Conservation (phyloP, 1,284 basidiomycete species). For the Xerocomus nothofagi region DNA sequence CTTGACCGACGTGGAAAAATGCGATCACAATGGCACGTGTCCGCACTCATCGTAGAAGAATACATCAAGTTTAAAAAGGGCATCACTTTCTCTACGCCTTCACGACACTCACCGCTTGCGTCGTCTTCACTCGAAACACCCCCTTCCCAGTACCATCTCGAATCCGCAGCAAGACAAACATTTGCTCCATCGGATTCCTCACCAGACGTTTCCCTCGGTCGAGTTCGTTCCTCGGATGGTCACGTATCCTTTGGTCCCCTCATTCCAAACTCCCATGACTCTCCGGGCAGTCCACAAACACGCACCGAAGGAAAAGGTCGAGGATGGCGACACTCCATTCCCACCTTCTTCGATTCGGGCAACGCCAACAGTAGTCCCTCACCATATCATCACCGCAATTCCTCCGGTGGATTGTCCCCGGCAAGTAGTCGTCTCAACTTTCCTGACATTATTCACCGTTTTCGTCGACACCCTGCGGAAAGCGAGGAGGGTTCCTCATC, state of each 20-base stretch:
- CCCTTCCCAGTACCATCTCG: conserved; percentile 26
- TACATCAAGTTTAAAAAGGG: conserved; percentile 48
- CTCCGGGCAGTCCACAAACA: conserved; percentile 44
- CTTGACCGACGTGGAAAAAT: conserved; percentile 44
- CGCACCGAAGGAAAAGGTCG: conserved; percentile 47
- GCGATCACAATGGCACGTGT: conserved; percentile 59
- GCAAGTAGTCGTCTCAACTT: conserved; percentile 43
- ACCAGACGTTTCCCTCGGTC: conserved; percentile 43
- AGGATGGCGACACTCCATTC: conserved; percentile 35
- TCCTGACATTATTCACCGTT: conserved; percentile 40
- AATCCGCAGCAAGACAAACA: conserved; percentile 19
- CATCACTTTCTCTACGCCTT: conserved; percentile 41
- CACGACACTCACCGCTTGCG: conserved; percentile 34
- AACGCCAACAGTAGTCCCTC: conserved; percentile 36
- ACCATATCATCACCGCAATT: conserved; percentile 33
- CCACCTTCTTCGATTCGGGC: conserved; percentile 34
- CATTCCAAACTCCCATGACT: conserved; percentile 39
- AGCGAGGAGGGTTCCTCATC: conserved; percentile 53
- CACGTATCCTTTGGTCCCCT: conserved; percentile 50
- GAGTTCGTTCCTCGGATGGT: conserved; percentile 46
- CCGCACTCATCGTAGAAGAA: conserved; percentile 67
- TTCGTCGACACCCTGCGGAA: conserved; percentile 36
- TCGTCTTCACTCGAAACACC: conserved; percentile 38
- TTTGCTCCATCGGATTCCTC: conserved; percentile 37
- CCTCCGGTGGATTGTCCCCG: conserved; percentile 41